These are phyloP conservation scores for Nephelium lappaceum DNA, from an alignment of 345 rosid species.

Conservation along the genomic window DNA sequence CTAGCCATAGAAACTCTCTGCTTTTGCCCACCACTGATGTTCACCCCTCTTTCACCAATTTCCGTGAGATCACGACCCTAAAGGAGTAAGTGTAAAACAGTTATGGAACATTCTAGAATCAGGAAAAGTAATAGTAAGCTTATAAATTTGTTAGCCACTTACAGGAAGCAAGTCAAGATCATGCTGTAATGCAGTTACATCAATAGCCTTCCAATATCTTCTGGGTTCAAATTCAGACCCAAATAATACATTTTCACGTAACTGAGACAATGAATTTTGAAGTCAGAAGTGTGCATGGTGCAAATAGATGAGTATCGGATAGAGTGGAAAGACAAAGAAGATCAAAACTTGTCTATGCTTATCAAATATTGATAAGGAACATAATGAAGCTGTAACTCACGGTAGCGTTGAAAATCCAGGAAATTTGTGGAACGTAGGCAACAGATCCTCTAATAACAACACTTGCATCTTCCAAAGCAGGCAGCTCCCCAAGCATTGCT, in stretches of 20 bases:
- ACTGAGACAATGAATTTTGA: conserved; percentile 43
- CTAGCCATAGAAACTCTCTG: conserved; percentile 99
- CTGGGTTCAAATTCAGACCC: conserved; percentile 66
- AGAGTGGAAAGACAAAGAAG: conserved; percentile 13
- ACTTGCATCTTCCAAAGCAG: conserved; percentile 51
- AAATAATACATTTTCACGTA: conserved; percentile 86
- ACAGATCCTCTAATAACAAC: conserved; percentile 80
- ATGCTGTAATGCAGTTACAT: conserved; percentile 76
- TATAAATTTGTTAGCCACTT: conserved; percentile 40
- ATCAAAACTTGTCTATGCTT: background rate
- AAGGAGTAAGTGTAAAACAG: conserved; percentile 12
- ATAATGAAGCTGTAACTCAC: conserved; percentile 45
- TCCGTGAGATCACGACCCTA: conserved; percentile 92
- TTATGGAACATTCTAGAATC: conserved; percentile 20
- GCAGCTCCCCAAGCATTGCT: conserved; percentile 94
- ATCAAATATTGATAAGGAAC: background rate
- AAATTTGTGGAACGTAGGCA: conserved; percentile 95
- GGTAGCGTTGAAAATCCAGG: conserved; percentile 98
- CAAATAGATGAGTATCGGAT: conserved; percentile 3
- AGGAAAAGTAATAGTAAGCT: background rate
- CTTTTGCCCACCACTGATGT: conserved; percentile 98
- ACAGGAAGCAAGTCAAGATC: conserved; percentile 91
- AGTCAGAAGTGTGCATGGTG: conserved; percentile 9
- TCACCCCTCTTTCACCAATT: conserved; percentile 99
- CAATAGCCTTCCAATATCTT: conserved; percentile 75